Conservation (phyloP, 441 rosid genomes). For the Syzygium syzygioides region DNA sequence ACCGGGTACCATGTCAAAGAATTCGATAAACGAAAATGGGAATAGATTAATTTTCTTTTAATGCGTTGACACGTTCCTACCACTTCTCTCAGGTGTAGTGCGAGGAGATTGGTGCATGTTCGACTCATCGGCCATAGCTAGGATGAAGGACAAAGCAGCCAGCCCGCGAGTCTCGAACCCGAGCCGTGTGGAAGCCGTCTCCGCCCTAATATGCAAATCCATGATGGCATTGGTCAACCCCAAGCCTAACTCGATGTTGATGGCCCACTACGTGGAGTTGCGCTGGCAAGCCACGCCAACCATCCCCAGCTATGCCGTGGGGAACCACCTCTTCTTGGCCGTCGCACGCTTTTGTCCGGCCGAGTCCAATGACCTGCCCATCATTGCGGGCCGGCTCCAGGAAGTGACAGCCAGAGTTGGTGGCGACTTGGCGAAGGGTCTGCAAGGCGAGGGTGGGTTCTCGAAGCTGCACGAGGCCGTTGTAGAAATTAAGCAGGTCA, state of each 20-base stretch:
- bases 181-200: slow-evolving; percentile 32
- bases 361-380: background rate
- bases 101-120: slow-evolving; percentile 12
- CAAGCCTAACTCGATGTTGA: background rate
- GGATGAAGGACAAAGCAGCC: slow-evolving; percentile 6
- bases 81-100: background rate
- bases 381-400: background rate
- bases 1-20: background rate
- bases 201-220: slow-evolving; percentile 7
- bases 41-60: background rate
- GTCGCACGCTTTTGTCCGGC: background rate
- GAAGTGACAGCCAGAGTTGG: background rate
- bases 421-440: background rate
- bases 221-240: background rate
- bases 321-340: background rate
- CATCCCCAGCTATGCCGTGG: background rate
- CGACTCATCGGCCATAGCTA: background rate
- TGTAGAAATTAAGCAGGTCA: background rate
- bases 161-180: slow-evolving; percentile 11
- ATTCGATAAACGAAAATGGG: background rate
- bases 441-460: background rate
- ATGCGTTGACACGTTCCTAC: background rate
- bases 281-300: background rate
- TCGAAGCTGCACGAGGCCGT: background rate
- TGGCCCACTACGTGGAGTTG: background rate